Base-by-base conservation (phyloP, 495 filamentous ascomycete genomes). In the Penicillium daleae region DNA sequence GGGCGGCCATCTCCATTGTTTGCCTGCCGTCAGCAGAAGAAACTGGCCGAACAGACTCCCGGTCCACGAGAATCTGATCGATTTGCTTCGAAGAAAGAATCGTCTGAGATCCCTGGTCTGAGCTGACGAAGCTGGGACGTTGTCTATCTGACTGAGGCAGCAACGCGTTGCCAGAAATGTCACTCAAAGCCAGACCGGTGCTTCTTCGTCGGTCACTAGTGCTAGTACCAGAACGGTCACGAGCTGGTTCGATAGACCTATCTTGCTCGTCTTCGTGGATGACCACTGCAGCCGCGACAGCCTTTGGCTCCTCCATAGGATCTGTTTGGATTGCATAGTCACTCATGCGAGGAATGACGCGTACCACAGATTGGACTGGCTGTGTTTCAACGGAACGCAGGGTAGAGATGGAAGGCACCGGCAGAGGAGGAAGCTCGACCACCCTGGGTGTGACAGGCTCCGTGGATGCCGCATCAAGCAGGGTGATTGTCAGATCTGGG, bases 51-150 rank as follows among this genome's bases (percentile, higher is more conserved):
- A 50, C 44, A 53, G 70, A 68, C 21, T 70, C 66, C 60, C 80
- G 75, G 39, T 80, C 80, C 65, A 82, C 82, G 15, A 92, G 73
- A 56, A 91, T 76, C 52, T 83, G 83, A 60, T 93, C 90, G 60
- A 93, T 87, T 51, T 86, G 86, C 44, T 89, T 84, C 0, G 87
- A 85, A 15, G 90, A 93, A 35, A 94, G 74, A 8, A 86, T 78
- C 35, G 92, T 94, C 74, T 96, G 92, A 15, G 86, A 85, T 52
- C 85, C 83, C 57, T 92, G 88, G 68, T 94, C 89, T 37, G 78
- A 76, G 51, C 80, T 87, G 46, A 81, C 75, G 63, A 78, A 82
- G 42, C 69, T 77, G 32, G 65, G 66, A 8, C 63, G 64, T 51
- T 72, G 63, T 61, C 58, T 71, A 26, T 65, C 46, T 33, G 69